Evolutionary conservation across 139 green algal species (phyloP), one percentile per base, ranked within the genome.

Genomic region (Bryopsis sp.): DNA sequence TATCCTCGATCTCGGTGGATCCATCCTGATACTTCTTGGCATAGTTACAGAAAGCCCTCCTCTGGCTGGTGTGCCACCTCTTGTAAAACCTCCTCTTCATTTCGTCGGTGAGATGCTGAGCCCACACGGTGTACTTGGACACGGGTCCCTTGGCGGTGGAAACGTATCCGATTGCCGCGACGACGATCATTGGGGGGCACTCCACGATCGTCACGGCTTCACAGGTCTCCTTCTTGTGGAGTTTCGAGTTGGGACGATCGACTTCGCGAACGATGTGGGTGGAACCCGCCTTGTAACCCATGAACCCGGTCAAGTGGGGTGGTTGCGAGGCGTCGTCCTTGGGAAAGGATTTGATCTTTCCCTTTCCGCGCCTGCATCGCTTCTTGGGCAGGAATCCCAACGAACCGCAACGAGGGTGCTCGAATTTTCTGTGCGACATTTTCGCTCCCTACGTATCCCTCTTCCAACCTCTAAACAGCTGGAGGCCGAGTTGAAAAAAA

Each of bases 221-320:
- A 76, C 81, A 90, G 8, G 89, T 88, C 88, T 99, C 95, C 92
- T 99, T 99, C 91, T 99, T 98, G 87, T 99, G 95, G 61, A 97
- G 84, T 89, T 99, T 98, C 79, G 89, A 97, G 69, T 94, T 94
- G 4, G 92, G 93, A 89, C 97, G 97, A 65, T 98, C 94, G 48
- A 98, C 94, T 66, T 99, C 94, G 64, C 94, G 92, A 37, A 97
- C 67, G 71, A 99, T 97, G 88, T 99, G 94, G 43, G 94, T 98
- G 87, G 95, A 96, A 82, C 94, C 76, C 58, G 81, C 83, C 79
- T 89, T 89, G 81, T 85, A 94, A 68, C 90, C 94, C 72, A 98
- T 92, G 85, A 99, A 99, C 70, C 89, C 92, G 24, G 94, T 98
- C 31, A 99, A 82, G 81, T 97, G 91, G 50, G 82, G 79, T 36